Base-by-base conservation (phyloP, 495 filamentous ascomycete species). In the Penicillium parvum region DNA sequence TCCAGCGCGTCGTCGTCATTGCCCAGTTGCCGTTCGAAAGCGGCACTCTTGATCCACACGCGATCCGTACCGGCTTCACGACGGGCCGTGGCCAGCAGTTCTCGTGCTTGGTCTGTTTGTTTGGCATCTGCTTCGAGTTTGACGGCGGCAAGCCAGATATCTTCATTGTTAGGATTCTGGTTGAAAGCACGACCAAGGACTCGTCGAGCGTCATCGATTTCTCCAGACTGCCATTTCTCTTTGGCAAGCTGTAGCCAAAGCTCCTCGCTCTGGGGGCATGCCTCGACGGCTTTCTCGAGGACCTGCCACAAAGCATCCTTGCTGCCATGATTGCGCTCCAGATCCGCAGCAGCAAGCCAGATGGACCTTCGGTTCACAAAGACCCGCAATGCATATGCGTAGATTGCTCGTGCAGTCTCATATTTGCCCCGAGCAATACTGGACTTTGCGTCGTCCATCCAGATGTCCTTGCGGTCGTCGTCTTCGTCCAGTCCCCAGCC, bases 221-320 rank as follows among this genome's bases (percentile, higher is more conserved):
- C 83, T 39, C 86, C 87, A 7, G 84, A 76, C 56, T 88, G 82
- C 85, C 86, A 90, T 53, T 92, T 95, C 63, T 95, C 90, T 57
- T 90, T 90, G 5, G 90, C 90, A 28, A 95, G 83, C 70, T 91
- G 86, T 73, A 97, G 82, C 92, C 92, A 99, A 29, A 97, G 74
- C n/a, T 84, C 78, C 58, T 95, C 92, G 50, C 79, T 83, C 43
- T 88, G 81, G 2, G 89, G 91, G 45, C 90, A 95, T 4, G 90
- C 88, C 55, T 96, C 90, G 16, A 95, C 88, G 5, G 90, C 89
- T 56, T 95, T 95, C 60, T 95, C 90, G 0, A 99, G 77, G 0
- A 95, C 76, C 39, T 83, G 77, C 78, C 83, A 87, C 9, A 95
- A 69, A 14, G 82, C 81, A 55, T 95, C 89, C 58, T 84, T 86